Conservation (phyloP, 768 basidiomycete genomes). For the Rhodotorula babjevae region DNA sequence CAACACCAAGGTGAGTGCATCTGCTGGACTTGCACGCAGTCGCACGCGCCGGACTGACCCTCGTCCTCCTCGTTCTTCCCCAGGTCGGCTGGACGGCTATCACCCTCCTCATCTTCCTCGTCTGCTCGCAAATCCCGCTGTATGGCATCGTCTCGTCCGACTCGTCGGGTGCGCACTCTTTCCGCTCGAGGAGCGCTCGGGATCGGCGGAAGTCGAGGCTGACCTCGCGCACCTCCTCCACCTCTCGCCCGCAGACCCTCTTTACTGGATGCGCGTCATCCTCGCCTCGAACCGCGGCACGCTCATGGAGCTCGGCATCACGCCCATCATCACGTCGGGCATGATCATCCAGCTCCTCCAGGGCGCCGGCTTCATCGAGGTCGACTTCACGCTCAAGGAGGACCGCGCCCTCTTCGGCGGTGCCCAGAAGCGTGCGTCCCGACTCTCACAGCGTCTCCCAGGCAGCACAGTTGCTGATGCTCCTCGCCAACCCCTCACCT, state of each 20-base stretch:
- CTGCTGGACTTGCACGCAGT: background rate
- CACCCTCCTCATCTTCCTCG: constrained; percentile 97
- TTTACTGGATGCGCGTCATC: constrained; percentile 99
- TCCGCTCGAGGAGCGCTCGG: too few relatives aligned
- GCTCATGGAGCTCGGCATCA: constrained; percentile 98
- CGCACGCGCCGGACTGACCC: background rate
- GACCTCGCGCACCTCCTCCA: background rate
- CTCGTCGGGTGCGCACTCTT: constrained; percentile 58
- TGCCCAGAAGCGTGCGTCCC: constrained; percentile 84
- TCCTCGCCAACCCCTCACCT: too few relatives aligned
- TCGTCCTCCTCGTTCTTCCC: background rate
- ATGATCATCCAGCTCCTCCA: constrained; percentile 99
- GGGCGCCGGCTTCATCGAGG: constrained; percentile 93
- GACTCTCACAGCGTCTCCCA: too few relatives aligned
- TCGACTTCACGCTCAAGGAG: constrained; percentile 95
- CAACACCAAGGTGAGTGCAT: constrained; percentile 78
- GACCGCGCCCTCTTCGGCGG: constrained; percentile 91
- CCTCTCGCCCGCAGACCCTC: constrained; percentile 61
- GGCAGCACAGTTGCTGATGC: too few relatives aligned
- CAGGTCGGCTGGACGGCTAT: constrained; percentile 86
- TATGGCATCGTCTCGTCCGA: constrained; percentile 99
- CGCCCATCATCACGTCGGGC: constrained; percentile 92
- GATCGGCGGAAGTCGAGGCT: too few relatives aligned
- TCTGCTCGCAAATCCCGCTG: constrained; percentile 97
- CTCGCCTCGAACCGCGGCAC: constrained; percentile 97